Percentiles rank a stretch among this genome's conserved stretches.
Conservation (phyloP, 2,329 filamentous ascomycete genomes). For the Daldinia eschscholtzii region DNA sequence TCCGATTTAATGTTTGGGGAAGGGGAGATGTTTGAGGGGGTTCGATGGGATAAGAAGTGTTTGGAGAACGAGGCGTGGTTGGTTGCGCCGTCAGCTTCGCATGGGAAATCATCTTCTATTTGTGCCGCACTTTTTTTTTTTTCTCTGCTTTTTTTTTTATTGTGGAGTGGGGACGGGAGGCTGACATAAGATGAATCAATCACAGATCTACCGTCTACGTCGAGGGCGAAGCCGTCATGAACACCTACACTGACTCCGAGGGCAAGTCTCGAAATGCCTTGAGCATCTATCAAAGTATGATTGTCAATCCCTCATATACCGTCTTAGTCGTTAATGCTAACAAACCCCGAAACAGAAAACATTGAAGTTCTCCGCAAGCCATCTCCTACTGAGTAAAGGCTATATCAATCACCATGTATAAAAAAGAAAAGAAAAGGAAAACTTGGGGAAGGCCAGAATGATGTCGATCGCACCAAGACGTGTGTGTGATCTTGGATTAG, state of each 20-base stretch:
- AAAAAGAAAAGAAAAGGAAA: not conserved
- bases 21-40: not conserved
- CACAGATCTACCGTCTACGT: slow-evolving; percentile 81
- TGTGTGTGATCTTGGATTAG: slow-evolving; percentile 17
- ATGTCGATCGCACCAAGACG: slow-evolving; percentile 5
- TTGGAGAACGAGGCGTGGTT: not conserved
- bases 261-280: slow-evolving; percentile 74
- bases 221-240: slow-evolving; percentile 83
- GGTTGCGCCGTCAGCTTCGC: not conserved
- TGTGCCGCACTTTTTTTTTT: not conserved
- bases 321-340: slow-evolving; percentile 1
- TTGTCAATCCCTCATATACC: not conserved
- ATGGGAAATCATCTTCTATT: not conserved
- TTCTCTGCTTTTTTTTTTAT: not conserved
- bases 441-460: not conserved
- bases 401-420: slow-evolving; percentile 1
- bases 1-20: not conserved
- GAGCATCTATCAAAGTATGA: slow-evolving; percentile 84
- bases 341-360: slow-evolving; percentile 53
- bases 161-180: slow-evolving; percentile 7
- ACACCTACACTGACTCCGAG: slow-evolving; percentile 75
- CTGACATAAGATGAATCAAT: slow-evolving; percentile 27
- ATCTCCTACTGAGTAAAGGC: slow-evolving; percentile 25
- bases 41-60: not conserved
- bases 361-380: slow-evolving; percentile 62